Percentiles rank a stretch among this genome's conserved stretches.
These are phyloP conservation scores for Marasmius oreades DNA, from an alignment of 1,284 basidiomycete genomes.

Conservation along the genomic window DNA sequence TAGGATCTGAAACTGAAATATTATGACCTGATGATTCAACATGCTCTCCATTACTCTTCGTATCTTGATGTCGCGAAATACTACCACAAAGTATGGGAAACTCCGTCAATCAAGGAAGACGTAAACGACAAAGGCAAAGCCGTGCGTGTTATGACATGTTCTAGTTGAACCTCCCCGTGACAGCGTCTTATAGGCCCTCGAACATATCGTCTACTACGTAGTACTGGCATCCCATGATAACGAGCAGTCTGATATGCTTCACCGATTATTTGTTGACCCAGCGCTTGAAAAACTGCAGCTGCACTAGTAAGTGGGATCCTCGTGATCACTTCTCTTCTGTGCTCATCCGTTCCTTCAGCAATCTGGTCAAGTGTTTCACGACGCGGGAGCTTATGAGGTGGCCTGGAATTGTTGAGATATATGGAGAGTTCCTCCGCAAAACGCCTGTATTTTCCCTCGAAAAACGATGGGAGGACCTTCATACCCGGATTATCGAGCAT, in stretches of 20 bases:
- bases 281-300: conserved; percentile 79
- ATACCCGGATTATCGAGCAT: conserved; percentile 96
- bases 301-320: conserved; percentile 66
- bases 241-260: conserved; percentile 96
- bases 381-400: conserved; percentile 97
- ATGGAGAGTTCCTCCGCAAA: conserved; percentile 79
- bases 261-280: conserved; percentile 80
- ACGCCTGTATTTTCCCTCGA: conserved; percentile 81
- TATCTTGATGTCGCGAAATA: conserved; percentile 96
- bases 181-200: conserved; percentile 61
- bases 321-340: conserved; percentile 4
- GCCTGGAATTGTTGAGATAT: conserved; percentile 93
- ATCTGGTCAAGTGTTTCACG: conserved; percentile 94
- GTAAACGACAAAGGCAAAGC: conserved; percentile 67
- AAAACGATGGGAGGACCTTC: conserved; percentile 92
- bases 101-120: conserved; percentile 86
- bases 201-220: conserved; percentile 94
- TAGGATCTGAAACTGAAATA: conserved; percentile 95
- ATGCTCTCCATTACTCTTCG: conserved; percentile 79
- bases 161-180: conserved; percentile 1
- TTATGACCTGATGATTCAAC: conserved; percentile 95
- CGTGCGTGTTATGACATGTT: conserved; percentile 47
- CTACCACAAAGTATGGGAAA: conserved; percentile 96
- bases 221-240: conserved; percentile 93
- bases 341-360: conserved; percentile 46